Conservation (phyloP, 148 eudicot genomes). For the Camellia lanceoleosa region DNA sequence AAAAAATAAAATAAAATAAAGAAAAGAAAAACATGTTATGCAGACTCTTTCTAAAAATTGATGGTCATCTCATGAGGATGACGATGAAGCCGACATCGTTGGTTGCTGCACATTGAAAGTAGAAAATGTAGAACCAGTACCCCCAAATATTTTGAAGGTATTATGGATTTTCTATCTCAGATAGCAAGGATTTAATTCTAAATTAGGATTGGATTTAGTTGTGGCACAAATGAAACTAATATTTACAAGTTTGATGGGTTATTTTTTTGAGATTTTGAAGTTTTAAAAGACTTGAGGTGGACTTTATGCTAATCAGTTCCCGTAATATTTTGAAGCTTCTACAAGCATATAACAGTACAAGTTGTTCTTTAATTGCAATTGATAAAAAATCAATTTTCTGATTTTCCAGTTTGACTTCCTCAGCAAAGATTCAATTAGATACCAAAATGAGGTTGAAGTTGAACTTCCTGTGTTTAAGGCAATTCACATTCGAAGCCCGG, state of each 20-base stretch:
- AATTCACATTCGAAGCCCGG: constrained; percentile 64
- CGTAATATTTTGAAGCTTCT: constrained; percentile 8
- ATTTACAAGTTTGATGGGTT: background rate
- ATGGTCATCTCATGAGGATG: constrained; percentile 89
- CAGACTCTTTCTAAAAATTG: background rate
- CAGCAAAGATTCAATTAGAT: constrained; percentile 97
- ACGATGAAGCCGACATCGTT: constrained; percentile 99
- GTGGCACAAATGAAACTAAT: background rate
- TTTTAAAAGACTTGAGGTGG: background rate
- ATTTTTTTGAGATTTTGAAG: background rate
- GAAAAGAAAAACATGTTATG: background rate
- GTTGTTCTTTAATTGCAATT: too few species aligned
- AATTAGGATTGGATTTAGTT: background rate
- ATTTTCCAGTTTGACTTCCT: constrained; percentile 89
- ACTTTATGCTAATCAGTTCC: background rate
- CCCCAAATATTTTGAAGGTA: constrained; percentile 87
- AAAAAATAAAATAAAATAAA: background rate
- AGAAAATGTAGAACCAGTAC: constrained; percentile 87
- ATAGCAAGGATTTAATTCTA: background rate
- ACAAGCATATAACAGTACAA: background rate
- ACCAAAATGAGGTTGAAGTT: constrained; percentile 77
- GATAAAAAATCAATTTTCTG: background rate
- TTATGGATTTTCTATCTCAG: background rate
- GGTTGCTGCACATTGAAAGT: constrained; percentile 98
- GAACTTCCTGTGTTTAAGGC: constrained; percentile 78